These are phyloP conservation scores for Cercospora sojina DNA, from an alignment of 2,329 filamentous ascomycete genomes.

Conservation along the genomic window DNA sequence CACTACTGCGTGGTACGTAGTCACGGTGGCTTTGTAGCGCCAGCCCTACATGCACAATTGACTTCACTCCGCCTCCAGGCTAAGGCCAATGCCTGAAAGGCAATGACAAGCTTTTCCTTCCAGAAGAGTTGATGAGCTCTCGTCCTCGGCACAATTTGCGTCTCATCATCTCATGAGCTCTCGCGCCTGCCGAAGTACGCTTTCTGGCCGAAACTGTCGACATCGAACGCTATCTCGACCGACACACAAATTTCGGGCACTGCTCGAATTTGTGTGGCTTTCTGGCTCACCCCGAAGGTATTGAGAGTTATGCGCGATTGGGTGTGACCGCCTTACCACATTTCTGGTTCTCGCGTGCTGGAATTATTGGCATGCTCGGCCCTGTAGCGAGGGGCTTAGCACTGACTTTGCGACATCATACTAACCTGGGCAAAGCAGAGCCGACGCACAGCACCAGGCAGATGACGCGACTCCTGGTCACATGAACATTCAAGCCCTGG, in stretches of 20 bases:
- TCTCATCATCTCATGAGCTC: not conserved
- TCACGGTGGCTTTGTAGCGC: conserved; percentile 4
- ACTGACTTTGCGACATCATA: not conserved
- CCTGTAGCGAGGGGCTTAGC: not conserved
- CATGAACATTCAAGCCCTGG: not conserved
- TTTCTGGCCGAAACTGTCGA: not conserved
- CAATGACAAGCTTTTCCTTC: conserved; percentile 20
- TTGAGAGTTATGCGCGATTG: not conserved
- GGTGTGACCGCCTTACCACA: conserved; percentile 3
- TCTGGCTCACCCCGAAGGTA: not conserved
- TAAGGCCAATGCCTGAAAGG: conserved; percentile 9
- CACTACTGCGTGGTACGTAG: conserved; percentile 13
- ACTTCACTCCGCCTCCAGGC: conserved; percentile 1
- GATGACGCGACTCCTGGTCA: not conserved
- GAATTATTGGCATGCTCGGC: conserved; percentile 1
- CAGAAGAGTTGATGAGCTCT: conserved; percentile 1
- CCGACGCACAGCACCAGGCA: not conserved
- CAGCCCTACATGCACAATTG: conserved; percentile 7
- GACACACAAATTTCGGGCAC: not conserved
- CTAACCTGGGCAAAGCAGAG: not conserved
- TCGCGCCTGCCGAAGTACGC: not conserved
- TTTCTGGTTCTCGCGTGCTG: not conserved
- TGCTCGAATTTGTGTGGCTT: not conserved
- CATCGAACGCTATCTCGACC: not conserved
- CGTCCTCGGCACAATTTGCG: not conserved